Conservation (phyloP, 108 stramenopile species). For the Skeletonema marinoi region DNA sequence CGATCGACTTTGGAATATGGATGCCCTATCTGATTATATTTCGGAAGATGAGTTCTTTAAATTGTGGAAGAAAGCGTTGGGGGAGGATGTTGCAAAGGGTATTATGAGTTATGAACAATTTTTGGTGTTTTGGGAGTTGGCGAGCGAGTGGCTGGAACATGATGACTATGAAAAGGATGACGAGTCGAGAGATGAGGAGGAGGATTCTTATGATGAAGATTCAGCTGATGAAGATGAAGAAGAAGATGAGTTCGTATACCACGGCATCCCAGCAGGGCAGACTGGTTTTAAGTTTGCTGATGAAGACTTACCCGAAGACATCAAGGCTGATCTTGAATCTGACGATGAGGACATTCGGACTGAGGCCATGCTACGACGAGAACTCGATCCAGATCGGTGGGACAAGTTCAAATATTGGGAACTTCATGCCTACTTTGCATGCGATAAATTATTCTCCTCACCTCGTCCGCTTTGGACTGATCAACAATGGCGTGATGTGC, state of each 20-base stretch:
- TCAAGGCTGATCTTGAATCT: neutral
- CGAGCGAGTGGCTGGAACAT: neutral
- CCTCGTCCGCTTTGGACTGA: conserved; percentile 9
- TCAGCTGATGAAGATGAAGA: no score
- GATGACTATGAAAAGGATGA: neutral
- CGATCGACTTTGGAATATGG: neutral
- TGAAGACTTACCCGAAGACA: neutral
- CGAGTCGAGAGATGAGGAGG: neutral
- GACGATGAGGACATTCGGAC: neutral
- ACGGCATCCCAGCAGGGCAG: neutral
- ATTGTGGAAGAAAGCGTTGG: neutral
- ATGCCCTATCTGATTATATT: neutral
- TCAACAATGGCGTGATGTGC: conserved; percentile 28
- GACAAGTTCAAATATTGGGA: conserved; percentile 28
- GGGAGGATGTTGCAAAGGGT: neutral
- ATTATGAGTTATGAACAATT: neutral
- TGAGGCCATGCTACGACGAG: neutral
- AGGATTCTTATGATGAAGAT: neutral
- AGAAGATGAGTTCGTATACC: no score
- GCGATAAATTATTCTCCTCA: conserved; percentile 13
- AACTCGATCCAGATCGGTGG: conserved; percentile 18
- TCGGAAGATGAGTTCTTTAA: neutral
- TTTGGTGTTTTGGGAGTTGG: neutral
- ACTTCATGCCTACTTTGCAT: conserved; percentile 41
- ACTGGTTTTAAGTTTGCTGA: neutral